Base-by-base conservation (phyloP, 805 yeast species). In the Wickerhamiella galacta region DNA sequence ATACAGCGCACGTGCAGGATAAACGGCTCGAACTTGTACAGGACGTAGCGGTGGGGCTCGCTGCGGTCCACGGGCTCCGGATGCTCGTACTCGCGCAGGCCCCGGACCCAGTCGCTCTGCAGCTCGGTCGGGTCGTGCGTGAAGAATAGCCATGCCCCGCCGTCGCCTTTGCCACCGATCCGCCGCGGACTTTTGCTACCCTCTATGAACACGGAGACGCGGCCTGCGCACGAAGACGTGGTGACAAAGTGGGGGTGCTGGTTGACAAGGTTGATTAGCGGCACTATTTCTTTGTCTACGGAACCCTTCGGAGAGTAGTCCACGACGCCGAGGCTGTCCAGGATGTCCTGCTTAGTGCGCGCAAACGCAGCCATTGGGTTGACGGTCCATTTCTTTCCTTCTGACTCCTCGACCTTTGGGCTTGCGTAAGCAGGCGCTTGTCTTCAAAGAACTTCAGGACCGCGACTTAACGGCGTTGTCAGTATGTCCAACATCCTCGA, bases 141-240 rank as follows among this genome's bases (percentile, higher is more conserved):
- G 2, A 82, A 81, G 56, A 68, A 81, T 9, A 80, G 47, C 94
- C 94, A 82, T 36, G 63, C 63, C 0, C 94, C 94, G 30, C 82
- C 80, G 32, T 72, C 70, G 7, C 93, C 94, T 48, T 82, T 82
- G 3, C 92, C 81, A 1, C 93, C 90, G 11, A 76, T 67, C 9
- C 34, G 20, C 43, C 68, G 62, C 3, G 49, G 40, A 3, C 27
- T 33, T 43, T 79, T 78, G 7, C 55, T 52, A 3, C 93, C 93
- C 48, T 81, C 93, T 2, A 76, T 56, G 49, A 77, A 82, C 0
- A 82, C 82, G 36, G 87, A 73, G 1, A 81, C 75, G 46, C 94
- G 60, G 3, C 94, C 94, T 0, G 93, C 79, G 43, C 94, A 82
- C 12, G 90, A 75, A 1, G 92, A 78, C 0, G 94, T 82, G 2